Evolutionary conservation across 2,329 filamentous ascomycete genomes (phyloP), one percentile per base, ranked within the genome.

Genomic region (Trichoderma koningiopsis): DNA sequence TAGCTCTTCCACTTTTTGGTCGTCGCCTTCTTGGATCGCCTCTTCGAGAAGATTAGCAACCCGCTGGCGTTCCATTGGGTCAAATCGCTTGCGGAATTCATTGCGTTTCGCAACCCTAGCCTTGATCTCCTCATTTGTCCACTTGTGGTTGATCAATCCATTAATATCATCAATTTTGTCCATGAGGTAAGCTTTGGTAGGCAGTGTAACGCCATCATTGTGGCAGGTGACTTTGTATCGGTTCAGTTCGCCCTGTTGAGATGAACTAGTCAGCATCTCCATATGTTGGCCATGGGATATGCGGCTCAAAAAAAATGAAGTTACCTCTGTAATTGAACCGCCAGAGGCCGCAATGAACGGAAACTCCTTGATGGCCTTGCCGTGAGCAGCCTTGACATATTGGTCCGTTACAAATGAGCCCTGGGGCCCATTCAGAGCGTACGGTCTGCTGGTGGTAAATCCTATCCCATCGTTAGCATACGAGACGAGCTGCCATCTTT

Each of bases 281-380:
- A 31, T 5, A 67, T 69, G 19, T 14, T 10, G 22, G 3, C 43
- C 14, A 24, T 14, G 5, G 14, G 14, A 33, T 16, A 16, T 6
- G 6, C 5, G 2, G 19, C 10, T 10, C 14, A n/a, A n/a, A 40
- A n/a, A n/a, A 5, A 22, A 3, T 13, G 27, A n/a, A 16, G n/a
- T 85, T 72, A 93, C 91, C 79, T 96, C 93, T n/a, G 91, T 92
- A 76, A 98, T 92, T 53, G 86, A 84, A 61, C 90, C 89, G 78
- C 97, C 94, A 0, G 96, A 98, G 77, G 95, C 94, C 72, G 91
- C 91, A 71, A 96, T 91, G 79, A 98, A 97, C 5, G 94, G 94
- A 81, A 94, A 97, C 43, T 94, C 89, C 77, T 91, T 91, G 76
- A 93, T 87, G 0, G 92, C 86, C 75, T 94, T 94, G 57, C 96